Percentiles rank a stretch among this genome's conserved stretches.
Evolutionary conservation across 1,139 yeast species (phyloP).

Genomic region (Yamadazyma mexicana): DNA sequence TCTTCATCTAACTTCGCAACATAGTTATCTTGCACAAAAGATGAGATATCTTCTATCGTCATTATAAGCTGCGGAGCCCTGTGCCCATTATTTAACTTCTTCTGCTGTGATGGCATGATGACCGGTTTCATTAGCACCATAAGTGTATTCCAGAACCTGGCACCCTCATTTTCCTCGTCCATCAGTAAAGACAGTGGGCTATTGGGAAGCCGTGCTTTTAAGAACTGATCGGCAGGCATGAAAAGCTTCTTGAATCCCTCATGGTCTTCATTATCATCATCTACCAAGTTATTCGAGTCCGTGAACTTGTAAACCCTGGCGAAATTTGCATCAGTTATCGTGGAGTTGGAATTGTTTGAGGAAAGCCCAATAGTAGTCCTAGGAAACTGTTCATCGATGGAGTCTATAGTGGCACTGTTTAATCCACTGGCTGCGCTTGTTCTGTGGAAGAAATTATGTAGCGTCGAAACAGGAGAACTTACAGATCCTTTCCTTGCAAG

Average conservation of each 20-base stretch:
- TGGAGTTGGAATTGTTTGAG: constrained; percentile 43
- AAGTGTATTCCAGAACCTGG: constrained; percentile 26
- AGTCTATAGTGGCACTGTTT: constrained; percentile 14
- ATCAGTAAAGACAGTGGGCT: constrained; percentile 8
- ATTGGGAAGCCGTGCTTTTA: constrained; percentile 20
- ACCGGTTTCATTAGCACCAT: constrained; percentile 18
- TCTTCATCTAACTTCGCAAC: constrained; percentile 4
- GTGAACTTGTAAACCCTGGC: constrained; percentile 43
- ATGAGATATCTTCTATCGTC: constrained; percentile 34
- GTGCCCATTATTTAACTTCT: constrained; percentile 12
- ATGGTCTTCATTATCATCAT: constrained; percentile 27
- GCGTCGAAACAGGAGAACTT: constrained; percentile 36
- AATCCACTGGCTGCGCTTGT: constrained; percentile 16
- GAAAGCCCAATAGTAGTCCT: constrained; percentile 35
- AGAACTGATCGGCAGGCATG: constrained; percentile 42
- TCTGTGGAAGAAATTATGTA: constrained; percentile 39
- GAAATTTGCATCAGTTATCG: constrained; percentile 32
- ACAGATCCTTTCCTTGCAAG: constrained; percentile 26
- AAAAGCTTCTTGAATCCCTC: constrained; percentile 40
- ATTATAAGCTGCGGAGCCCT: constrained; percentile 16
- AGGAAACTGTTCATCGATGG: constrained; percentile 14
- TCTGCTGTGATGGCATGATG: constrained; percentile 16
- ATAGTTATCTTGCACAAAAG: constrained; percentile 27
- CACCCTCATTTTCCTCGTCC: constrained; percentile 13
- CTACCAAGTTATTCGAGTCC: constrained; percentile 33